Percentiles rank a stretch among this genome's conserved stretches.
Evolutionary conservation across 805 yeast species (phyloP).

Genomic region (Candida broadrunensis): DNA sequence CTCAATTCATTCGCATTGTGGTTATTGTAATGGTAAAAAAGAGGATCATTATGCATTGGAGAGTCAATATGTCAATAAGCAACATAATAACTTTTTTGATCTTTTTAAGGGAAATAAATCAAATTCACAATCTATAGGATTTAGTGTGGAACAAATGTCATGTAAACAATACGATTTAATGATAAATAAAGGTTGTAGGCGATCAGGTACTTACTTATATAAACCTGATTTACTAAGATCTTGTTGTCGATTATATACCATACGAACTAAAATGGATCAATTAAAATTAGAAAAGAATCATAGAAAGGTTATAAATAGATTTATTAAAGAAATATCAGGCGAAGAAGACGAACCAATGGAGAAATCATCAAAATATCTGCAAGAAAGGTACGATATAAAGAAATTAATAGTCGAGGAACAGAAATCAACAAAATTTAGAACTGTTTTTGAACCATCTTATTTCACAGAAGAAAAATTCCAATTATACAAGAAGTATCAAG

Average conservation of each 20-base stretch:
- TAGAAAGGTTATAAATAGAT: slow-evolving; percentile 61
- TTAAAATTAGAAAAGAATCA: slow-evolving; percentile 62
- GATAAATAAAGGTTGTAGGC: slow-evolving; percentile 71
- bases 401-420: slow-evolving; percentile 42
- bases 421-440: slow-evolving; percentile 27
- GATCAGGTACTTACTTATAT: slow-evolving; percentile 70
- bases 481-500: slow-evolving; percentile 68
- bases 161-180: slow-evolving; percentile 57
- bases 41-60: slow-evolving; percentile 36
- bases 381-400: slow-evolving; percentile 17
- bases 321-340: slow-evolving; percentile 36
- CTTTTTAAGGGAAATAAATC: slow-evolving; percentile 4
- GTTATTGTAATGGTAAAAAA: slow-evolving; percentile 63
- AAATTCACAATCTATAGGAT: slow-evolving; percentile 22
- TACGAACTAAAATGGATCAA: slow-evolving; percentile 52
- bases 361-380: slow-evolving; percentile 7
- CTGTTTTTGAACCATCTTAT: slow-evolving; percentile 51
- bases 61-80: slow-evolving; percentile 23
- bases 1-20: slow-evolving; percentile 52
- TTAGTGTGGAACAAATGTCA: slow-evolving; percentile 44
- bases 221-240: slow-evolving; percentile 64
- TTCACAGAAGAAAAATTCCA: slow-evolving; percentile 58
- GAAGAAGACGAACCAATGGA: slow-evolving; percentile 1
- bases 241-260: slow-evolving; percentile 80
- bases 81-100: slow-evolving; percentile 1